Evolutionary conservation across 2,329 filamentous ascomycete species (phyloP), one percentile per base, ranked within the genome.

Genomic region (Nigrospora osmanthi): DNA sequence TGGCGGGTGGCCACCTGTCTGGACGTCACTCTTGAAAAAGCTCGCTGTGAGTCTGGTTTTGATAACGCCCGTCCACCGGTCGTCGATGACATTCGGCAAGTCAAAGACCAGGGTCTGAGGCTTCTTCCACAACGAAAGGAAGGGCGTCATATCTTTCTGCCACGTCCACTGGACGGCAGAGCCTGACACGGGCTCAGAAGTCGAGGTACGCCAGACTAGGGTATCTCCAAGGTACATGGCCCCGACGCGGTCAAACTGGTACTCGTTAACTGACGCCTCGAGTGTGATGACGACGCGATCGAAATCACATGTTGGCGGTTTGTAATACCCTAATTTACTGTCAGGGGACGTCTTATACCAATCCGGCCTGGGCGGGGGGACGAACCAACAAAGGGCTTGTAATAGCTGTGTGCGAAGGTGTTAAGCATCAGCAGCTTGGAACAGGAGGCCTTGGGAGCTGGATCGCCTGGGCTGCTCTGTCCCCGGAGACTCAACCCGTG

Each of bases 181-280:
- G n/a, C n/a, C n/a, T n/a, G n/a, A n/a, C n/a, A n/a, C 87, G 1
- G 88, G 87, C 65, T 93, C 85, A 4, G 87, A 85, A 1, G 88
- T 94, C 6, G 86, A 89, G 2, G 86, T 90, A 17, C 87, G 74
- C 71, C 85, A 93, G n/a, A 94, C 74, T 60, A 93, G 87, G 11
- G 78, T 80, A 59, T 90, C 85, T 35, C 80, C 80, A 33, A 93
- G 70, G 55, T 83, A 93, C 74, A 93, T 81, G 30, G 84, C 63
- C 4, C 80, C 88, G 9, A 91, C 71, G 34, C 87, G 76, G 59
- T 94, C 88, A 62, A 78, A 90, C 54, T 94, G 88, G 3, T 77
- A 74, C 1, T 88, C 88, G 49, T 71, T 68, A 10, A 83, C 86
- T 1, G 78, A 78, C 13, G 86, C 83, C 0, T 84, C 89, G 52